A percentile compares a stretch with the other conserved stretches of the same genome.
phyloP scores from a whole-genome alignment of 2,329 filamentous ascomycete species.

The Colletotrichum eremochloae region DNA sequence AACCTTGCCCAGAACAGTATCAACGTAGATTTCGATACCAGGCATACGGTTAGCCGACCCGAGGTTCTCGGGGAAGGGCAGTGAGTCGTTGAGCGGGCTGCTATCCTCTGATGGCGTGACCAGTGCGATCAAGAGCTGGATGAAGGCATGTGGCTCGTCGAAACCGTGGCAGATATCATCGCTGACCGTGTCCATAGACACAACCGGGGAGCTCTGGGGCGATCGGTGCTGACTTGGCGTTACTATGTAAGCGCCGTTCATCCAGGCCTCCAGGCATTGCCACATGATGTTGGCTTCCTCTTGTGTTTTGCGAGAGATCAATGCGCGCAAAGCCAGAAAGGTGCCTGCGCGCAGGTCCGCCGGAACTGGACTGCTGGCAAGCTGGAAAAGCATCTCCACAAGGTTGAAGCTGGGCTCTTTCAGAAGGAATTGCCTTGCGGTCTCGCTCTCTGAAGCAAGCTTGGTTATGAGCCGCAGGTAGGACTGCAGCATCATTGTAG shows the following conservation, averaged over 20 bases:
- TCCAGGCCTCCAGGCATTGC: constrained; percentile 83
- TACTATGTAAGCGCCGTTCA: constrained; percentile 69
- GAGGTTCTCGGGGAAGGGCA: constrained; percentile 90
- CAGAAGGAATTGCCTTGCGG: constrained; percentile 81
- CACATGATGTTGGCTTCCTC: constrained; percentile 81
- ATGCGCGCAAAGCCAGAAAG: constrained; percentile 81
- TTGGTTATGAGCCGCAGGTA: constrained; percentile 91
- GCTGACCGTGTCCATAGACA: constrained; percentile 75
- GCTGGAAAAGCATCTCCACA: constrained; percentile 79
- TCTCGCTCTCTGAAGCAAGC: constrained; percentile 79
- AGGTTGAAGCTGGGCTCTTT: constrained; percentile 75
- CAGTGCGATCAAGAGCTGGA: constrained; percentile 80
- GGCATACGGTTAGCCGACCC: constrained; percentile 81
- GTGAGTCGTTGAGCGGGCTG: constrained; percentile 75
- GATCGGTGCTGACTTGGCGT: constrained; percentile 49
- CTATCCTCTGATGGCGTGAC: constrained; percentile 74
- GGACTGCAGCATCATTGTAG: constrained; percentile 95
- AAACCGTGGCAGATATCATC: constrained; percentile 82
- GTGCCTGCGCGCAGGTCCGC: constrained; percentile 85
- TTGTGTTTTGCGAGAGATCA: constrained; percentile 81
- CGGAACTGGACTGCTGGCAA: constrained; percentile 83
- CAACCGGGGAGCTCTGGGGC: constrained; percentile 48
- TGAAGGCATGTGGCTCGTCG: constrained; percentile 88
- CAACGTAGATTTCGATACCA: constrained; percentile 92
- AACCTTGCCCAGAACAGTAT: constrained; percentile 87